Evolutionary conservation across 345 rosid genomes (phyloP).

Genomic region (Syzygium aromaticum): DNA sequence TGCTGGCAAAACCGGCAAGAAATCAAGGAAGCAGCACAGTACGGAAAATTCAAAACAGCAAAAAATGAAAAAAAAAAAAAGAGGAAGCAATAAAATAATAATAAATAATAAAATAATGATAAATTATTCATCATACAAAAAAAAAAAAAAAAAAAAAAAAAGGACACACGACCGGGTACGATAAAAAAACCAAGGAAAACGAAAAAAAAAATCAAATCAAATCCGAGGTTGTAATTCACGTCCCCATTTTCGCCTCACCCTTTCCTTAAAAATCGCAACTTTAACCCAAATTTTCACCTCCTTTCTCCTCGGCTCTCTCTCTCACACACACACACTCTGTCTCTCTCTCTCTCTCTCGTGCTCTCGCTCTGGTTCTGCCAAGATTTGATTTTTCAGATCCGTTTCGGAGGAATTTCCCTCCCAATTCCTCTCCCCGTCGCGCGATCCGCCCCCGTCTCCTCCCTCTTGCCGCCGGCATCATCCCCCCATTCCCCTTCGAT

Average conservation of each 20-base stretch:
- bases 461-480: neutral
- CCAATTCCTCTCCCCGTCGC: slow-evolving; percentile 7
- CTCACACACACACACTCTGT: no score
- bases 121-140: neutral
- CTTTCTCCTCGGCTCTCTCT: no score
- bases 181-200: no score
- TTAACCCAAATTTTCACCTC: neutral
- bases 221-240: neutral
- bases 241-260: neutral
- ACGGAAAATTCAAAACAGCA: neutral
- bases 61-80: neutral
- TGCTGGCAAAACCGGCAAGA: neutral
- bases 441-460: neutral
- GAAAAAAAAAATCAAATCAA: neutral
- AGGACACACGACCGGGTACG: neutral
- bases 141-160: neutral
- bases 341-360: neutral
- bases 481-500: neutral
- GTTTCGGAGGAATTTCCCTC: neutral
- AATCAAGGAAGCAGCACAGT: neutral
- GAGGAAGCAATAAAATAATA: neutral
- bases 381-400: neutral
- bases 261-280: neutral
- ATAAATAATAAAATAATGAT: no score
- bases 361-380: neutral